phyloP scores from a whole-genome alignment of 1,284 basidiomycete species.

The Wolfiporia cocos region DNA sequence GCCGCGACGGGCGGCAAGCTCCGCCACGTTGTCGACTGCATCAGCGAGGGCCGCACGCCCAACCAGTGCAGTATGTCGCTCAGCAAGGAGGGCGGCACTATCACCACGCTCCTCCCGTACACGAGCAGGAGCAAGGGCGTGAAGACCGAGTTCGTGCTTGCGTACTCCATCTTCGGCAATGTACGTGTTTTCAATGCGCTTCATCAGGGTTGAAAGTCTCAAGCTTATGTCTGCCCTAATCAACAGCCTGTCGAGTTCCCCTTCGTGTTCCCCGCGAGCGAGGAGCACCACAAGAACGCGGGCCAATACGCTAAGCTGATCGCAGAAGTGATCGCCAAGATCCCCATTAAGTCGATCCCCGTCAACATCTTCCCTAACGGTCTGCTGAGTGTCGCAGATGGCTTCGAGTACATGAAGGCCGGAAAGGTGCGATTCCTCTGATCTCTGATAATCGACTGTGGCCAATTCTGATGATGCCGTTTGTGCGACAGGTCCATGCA shows the following conservation, averaged over 20 bases:
- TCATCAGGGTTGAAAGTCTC: too few species aligned
- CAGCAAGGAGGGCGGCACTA: conserved; percentile 22
- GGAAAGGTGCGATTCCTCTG: conserved; percentile 9
- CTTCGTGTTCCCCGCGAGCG: background rate
- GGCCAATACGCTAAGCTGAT: conserved; percentile 8
- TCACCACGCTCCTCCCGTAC: conserved; percentile 20
- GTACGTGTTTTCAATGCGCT: conserved; percentile 4
- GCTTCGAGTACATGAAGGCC: conserved; percentile 11
- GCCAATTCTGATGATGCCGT: background rate
- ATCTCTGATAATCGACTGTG: background rate
- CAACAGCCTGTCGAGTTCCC: conserved; percentile 10
- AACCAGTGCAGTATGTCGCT: conserved; percentile 18
- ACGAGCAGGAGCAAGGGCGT: conserved; percentile 15
- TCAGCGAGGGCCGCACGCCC: conserved; percentile 19
- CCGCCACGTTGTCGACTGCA: conserved; percentile 23
- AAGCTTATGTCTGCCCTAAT: conserved; percentile 5
- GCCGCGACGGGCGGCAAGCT: conserved; percentile 22
- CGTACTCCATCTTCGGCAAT: conserved; percentile 23
- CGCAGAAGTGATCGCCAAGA: conserved; percentile 6
- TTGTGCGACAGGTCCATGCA: background rate
- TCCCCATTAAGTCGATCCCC: conserved; percentile 9
- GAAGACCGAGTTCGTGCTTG: conserved; percentile 20
- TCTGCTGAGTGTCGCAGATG: conserved; percentile 10
- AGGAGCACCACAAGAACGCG: conserved; percentile 4
- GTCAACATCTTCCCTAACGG: conserved; percentile 10